Percentiles rank a stretch among this genome's conserved stretches.
These are phyloP conservation scores for Neurospora sp. DNA, from an alignment of 495 filamentous ascomycete genomes.

Conservation along the genomic window DNA sequence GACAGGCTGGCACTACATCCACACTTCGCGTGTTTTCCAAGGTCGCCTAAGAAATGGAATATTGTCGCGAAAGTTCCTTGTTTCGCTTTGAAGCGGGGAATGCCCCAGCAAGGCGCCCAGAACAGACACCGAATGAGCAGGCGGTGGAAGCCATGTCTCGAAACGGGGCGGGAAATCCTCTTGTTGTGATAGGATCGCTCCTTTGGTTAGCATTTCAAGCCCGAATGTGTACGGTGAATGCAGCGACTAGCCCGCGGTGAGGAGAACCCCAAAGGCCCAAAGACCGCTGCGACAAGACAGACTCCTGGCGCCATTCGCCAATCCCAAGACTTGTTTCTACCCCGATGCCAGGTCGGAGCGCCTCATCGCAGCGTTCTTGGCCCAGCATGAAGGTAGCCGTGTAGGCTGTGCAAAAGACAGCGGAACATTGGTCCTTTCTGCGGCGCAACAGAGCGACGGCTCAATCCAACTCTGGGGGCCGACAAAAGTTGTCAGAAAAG, in stretches of 20 bases:
- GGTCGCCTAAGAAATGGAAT: not conserved
- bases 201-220: not conserved
- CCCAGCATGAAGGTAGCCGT: not conserved
- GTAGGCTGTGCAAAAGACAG: not conserved
- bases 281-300: not conserved
- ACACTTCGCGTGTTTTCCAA: not conserved
- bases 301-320: not conserved
- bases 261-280: not conserved
- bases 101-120: not conserved
- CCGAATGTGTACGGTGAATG: not conserved
- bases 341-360: not conserved
- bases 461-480: not conserved
- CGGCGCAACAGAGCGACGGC: not conserved
- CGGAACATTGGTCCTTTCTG: not conserved
- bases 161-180: not conserved
- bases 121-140: not conserved
- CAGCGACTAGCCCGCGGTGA: not conserved
- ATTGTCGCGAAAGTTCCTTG: not conserved
- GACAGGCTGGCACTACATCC: not conserved
- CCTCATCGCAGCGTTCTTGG: not conserved
- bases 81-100: not conserved
- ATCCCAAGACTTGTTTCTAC: not conserved
- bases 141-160: not conserved
- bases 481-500: not conserved
- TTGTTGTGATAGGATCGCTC: not conserved